A percentile compares a stretch with the other conserved stretches of the same genome.
These are phyloP conservation scores for Nicotiana knightiana DNA, from an alignment of 257 asterid genomes.

Conservation along the genomic window DNA sequence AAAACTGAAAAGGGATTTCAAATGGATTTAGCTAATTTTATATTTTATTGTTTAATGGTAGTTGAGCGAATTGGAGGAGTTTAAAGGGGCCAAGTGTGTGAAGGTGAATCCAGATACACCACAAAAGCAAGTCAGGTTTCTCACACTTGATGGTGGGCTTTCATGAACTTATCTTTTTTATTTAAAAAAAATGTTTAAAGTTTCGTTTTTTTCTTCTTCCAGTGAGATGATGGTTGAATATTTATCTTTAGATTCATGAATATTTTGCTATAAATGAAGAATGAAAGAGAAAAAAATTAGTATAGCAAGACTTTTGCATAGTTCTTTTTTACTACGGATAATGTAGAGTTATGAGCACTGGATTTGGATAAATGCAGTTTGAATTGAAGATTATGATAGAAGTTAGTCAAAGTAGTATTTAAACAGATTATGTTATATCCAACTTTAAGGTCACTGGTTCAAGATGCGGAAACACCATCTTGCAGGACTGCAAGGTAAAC, in stretches of 20 bases:
- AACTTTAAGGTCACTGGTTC: background rate
- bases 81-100: conserved; percentile 69
- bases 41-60: conserved; percentile 18
- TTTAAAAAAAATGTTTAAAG: background rate
- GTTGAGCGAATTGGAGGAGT: conserved; percentile 71
- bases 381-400: background rate
- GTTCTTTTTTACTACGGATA: background rate
- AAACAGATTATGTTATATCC: background rate
- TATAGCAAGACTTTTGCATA: background rate
- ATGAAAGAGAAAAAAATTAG: background rate
- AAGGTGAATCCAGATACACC: conserved; percentile 96
- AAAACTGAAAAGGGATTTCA: background rate
- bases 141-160: conserved; percentile 67
- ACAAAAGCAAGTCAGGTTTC: conserved; percentile 87
- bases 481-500: too few relatives aligned
- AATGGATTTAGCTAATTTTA: background rate
- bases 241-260: background rate
- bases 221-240: background rate
- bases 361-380: too few relatives aligned
- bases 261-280: background rate
- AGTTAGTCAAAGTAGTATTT: background rate
- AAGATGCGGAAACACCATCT: too few relatives aligned
- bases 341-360: background rate
- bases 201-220: background rate
- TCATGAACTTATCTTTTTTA: background rate